phyloP scores from a whole-genome alignment of 2,329 filamentous ascomycete genomes.

The Calonectria fujianensis region DNA sequence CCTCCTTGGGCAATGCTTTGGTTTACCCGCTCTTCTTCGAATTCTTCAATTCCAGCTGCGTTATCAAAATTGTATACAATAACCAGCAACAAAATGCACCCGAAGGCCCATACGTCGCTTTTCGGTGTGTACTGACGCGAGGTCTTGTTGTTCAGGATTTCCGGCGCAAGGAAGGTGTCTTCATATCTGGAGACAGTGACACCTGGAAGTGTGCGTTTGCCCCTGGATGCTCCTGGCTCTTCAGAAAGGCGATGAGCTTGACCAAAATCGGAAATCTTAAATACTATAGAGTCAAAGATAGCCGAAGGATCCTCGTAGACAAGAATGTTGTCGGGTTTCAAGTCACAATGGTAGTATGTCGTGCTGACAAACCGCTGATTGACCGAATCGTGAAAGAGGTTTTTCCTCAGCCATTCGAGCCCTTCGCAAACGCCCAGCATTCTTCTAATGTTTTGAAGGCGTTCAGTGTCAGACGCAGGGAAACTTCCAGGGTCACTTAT shows the following conservation, averaged over 20 bases:
- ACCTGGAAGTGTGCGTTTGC: neutral
- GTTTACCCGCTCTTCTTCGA: neutral
- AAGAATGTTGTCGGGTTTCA: conserved; percentile 4
- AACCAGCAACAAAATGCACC: neutral
- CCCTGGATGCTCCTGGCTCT: neutral
- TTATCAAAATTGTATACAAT: neutral
- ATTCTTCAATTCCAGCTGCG: neutral
- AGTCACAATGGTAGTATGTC: conserved; percentile 8
- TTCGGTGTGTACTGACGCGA: neutral
- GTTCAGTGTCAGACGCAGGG: neutral
- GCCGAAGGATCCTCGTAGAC: neutral
- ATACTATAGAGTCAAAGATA: neutral
- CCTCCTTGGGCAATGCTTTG: neutral
- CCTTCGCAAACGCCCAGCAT: neutral
- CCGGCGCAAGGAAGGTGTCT: neutral
- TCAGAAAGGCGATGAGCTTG: conserved; percentile 5
- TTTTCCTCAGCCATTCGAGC: neutral
- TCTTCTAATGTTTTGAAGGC: conserved; percentile 1
- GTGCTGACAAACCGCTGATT: conserved; percentile 7
- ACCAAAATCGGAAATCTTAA: conserved; percentile 4
- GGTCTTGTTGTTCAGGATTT: neutral
- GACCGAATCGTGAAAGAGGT: neutral
- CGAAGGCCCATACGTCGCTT: conserved; percentile 8
- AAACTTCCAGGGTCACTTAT: neutral
- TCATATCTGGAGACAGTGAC: neutral